Percentiles rank a stretch among this genome's conserved stretches.
phyloP scores from a whole-genome alignment of 345 rosid species.

The Eucalyptus curtisii region DNA sequence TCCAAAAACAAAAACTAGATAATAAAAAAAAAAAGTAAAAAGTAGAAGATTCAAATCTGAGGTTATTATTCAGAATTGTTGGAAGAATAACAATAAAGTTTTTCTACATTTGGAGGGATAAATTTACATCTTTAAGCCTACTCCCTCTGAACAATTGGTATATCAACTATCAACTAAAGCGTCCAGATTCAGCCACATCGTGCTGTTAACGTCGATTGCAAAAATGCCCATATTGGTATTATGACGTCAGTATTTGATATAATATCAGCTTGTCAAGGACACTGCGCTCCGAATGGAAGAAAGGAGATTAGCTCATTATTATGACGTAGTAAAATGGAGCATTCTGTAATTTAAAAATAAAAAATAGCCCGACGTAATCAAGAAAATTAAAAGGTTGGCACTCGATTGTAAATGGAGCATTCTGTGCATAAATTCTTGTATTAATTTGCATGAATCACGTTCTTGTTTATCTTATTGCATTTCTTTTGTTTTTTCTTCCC shows the following conservation, averaged over 20 bases:
- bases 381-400: not conserved
- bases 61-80: not conserved
- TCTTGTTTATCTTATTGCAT: not conserved
- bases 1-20: not conserved
- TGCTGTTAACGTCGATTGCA: not conserved
- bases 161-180: not conserved
- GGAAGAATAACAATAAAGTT: not conserved
- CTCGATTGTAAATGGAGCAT: not conserved
- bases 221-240: not conserved
- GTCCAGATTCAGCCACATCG: not conserved
- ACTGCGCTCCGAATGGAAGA: not conserved
- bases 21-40: not conserved
- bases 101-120: not conserved
- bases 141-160: not conserved
- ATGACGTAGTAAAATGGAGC: not conserved
- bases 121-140: not conserved
- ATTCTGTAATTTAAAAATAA: not conserved
- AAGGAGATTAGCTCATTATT: not conserved
- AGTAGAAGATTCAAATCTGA: not conserved
- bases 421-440: not conserved
- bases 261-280: not conserved
- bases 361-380: not conserved
- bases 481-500: not conserved
- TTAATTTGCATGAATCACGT: not conserved
- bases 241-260: not conserved